Evolutionary conservation across 345 rosid genomes (phyloP).

Genomic region (Mercurialis annua): DNA sequence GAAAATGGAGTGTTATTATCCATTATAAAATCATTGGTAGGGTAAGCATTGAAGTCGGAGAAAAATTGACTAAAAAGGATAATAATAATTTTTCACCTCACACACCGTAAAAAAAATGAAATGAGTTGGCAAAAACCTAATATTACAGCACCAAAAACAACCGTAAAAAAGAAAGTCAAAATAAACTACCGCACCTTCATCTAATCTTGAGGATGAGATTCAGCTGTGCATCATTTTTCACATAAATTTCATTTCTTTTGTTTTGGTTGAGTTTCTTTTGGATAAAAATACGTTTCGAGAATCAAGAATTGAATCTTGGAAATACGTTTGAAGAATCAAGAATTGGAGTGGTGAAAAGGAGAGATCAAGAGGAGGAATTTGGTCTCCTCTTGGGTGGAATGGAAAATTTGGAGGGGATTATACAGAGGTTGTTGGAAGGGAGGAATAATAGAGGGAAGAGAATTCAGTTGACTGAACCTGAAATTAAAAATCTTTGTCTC

Average conservation of each 20-base stretch:
- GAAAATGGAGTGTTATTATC: no score
- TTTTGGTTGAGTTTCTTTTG: background rate
- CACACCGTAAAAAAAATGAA: background rate
- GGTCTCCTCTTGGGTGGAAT: conserved; percentile 15
- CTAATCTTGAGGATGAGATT: background rate
- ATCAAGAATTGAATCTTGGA: no score
- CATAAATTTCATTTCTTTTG: background rate
- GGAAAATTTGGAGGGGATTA: conserved; percentile 21
- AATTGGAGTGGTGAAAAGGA: background rate
- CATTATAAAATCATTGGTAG: background rate
- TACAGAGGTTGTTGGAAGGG: conserved; percentile 18
- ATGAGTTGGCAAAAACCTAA: background rate
- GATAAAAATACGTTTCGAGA: background rate
- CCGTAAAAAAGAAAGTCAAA: conserved; percentile 6
- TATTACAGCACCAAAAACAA: background rate
- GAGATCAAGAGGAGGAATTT: background rate
- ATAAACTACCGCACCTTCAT: background rate
- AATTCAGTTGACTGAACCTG: conserved; percentile 22
- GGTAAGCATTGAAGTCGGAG: conserved; percentile 2
- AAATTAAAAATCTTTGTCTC: conserved; percentile 21
- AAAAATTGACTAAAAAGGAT: background rate
- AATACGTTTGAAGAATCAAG: no score
- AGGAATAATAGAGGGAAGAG: conserved; percentile 21
- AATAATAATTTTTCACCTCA: background rate
- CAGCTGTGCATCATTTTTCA: background rate